Evolutionary conservation across 2,329 filamentous ascomycete genomes (phyloP).

Genomic region (Talaromyces sp.): DNA sequence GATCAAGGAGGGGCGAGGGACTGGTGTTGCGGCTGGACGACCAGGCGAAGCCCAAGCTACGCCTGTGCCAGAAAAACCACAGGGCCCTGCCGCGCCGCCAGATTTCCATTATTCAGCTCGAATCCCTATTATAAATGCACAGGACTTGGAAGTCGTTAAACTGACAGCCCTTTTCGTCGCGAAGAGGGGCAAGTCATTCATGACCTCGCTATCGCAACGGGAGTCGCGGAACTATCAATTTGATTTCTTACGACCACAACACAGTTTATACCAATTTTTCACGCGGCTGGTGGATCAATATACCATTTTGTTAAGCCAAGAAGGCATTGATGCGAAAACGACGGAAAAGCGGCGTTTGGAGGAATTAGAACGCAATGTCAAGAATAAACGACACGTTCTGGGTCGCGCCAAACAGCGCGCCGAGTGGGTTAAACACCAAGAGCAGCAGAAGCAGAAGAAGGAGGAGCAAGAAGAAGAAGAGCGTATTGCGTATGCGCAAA

Average conservation of each 20-base stretch:
- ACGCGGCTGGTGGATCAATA: slow-evolving; percentile 91
- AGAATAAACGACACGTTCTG: slow-evolving; percentile 76
- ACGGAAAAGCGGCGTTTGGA: slow-evolving; percentile 67
- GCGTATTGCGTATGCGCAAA: slow-evolving; percentile 70
- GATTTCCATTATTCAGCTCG: slow-evolving; percentile 91
- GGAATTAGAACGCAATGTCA: slow-evolving; percentile 68
- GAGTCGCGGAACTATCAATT: slow-evolving; percentile 92
- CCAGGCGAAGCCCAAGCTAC: slow-evolving; percentile 57
- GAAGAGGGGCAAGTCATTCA: slow-evolving; percentile 85
- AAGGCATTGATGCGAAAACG: slow-evolving; percentile 65
- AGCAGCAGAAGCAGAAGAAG: slow-evolving; percentile 79
- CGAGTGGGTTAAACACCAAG: slow-evolving; percentile 80
- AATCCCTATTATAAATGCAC: slow-evolving; percentile 95
- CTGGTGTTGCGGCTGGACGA: slow-evolving; percentile 70
- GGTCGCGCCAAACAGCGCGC: slow-evolving; percentile 78
- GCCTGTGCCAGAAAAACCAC: slow-evolving; percentile 58
- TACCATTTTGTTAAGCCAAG: slow-evolving; percentile 66
- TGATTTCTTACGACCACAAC: slow-evolving; percentile 90
- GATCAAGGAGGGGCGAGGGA: slow-evolving; percentile 78
- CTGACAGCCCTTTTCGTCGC: slow-evolving; percentile 89
- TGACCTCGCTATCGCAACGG: slow-evolving; percentile 82
- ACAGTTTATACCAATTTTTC: slow-evolving; percentile 95
- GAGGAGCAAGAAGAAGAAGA: slow-evolving; percentile 84
- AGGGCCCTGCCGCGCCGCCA: slow-evolving; percentile 77
- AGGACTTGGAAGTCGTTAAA: slow-evolving; percentile 71